A percentile compares a stretch with the other conserved stretches of the same genome.
phyloP scores from a whole-genome alignment of 805 yeast species.

The Yarrowia bubula region DNA sequence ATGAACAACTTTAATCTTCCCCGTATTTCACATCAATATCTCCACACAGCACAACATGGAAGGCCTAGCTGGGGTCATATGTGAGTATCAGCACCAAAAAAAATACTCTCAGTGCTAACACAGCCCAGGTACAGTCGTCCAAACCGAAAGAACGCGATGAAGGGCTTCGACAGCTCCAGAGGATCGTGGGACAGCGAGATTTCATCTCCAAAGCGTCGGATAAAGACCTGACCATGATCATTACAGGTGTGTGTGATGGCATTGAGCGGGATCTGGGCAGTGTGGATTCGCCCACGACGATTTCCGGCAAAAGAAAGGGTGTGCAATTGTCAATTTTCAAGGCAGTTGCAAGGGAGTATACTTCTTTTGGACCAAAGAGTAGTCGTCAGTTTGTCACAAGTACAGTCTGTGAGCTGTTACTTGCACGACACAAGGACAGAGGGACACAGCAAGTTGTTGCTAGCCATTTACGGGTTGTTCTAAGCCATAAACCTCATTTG shows the following conservation, averaged over 20 bases:
- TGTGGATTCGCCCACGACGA: background rate
- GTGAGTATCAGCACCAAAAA: background rate
- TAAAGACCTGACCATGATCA: slow-evolving; percentile 1
- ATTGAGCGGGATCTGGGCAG: background rate
- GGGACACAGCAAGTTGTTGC: slow-evolving; percentile 1
- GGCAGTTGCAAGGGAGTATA: background rate
- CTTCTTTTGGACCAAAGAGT: background rate
- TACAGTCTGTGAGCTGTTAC: background rate
- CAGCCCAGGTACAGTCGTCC: slow-evolving; percentile 15
- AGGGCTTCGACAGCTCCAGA: slow-evolving; percentile 10
- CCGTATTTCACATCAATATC: background rate
- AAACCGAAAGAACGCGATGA: background rate
- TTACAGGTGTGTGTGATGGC: background rate
- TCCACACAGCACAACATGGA: background rate
- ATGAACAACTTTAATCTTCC: background rate
- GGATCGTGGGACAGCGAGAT: background rate
- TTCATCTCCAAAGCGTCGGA: background rate
- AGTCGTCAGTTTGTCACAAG: background rate
- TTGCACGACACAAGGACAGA: background rate
- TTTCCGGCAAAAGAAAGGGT: background rate
- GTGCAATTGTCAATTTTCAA: slow-evolving; percentile 1
- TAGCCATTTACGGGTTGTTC: background rate
- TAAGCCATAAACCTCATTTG: background rate
- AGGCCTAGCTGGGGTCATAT: slow-evolving; percentile 4
- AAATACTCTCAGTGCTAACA: background rate